Conservation (phyloP, 768 basidiomycete genomes). For the Suillus ampliporus region DNA sequence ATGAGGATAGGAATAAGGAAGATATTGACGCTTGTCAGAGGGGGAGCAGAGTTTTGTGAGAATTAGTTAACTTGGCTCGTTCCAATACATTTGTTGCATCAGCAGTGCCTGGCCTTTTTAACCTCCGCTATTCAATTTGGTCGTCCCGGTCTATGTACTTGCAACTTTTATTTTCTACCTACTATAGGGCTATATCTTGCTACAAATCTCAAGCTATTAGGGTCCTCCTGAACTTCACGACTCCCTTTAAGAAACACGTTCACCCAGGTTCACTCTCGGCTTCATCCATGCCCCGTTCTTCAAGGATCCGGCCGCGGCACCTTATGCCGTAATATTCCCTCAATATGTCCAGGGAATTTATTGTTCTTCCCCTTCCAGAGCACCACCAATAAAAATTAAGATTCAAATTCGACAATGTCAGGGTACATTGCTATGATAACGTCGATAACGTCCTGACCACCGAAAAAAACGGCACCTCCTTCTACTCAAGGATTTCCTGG, state of each 20-base stretch:
- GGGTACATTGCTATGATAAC: not conserved
- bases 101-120: conserved; percentile 31
- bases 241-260: no score
- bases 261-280: not conserved
- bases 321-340: conserved; percentile 1
- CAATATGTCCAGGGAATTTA: not conserved
- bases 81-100: conserved; percentile 17
- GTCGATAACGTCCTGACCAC: not conserved
- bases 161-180: no score
- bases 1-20: conserved; percentile 13
- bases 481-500: not conserved
- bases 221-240: no score
- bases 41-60: conserved; percentile 32
- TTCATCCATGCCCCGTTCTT: not conserved
- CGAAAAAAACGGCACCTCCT: not conserved
- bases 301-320: conserved; percentile 1
- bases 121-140: conserved; percentile 29
- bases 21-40: conserved; percentile 27
- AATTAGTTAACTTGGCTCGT: conserved; percentile 26
- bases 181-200: no score
- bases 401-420: not conserved
- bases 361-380: not conserved
- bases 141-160: no score
- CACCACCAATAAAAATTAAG: not conserved
- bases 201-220: no score